Evolutionary conservation across 495 filamentous ascomycete genomes (phyloP).

Genomic region (Sabuloglossum arenarium): DNA sequence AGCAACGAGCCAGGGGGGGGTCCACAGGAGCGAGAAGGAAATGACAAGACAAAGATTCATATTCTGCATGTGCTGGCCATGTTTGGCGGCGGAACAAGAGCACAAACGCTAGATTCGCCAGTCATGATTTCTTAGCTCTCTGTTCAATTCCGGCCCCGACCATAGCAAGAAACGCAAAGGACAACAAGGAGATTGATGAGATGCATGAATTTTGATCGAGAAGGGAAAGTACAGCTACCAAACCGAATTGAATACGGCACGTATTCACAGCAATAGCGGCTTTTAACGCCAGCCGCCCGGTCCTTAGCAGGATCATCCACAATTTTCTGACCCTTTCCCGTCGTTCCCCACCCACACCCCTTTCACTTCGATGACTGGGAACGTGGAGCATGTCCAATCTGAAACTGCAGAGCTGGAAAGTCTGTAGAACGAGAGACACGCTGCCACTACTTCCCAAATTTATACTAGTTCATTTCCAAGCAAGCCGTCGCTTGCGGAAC

Average conservation of each 20-base stretch:
- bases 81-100: neutral
- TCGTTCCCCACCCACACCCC: neutral
- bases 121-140: neutral
- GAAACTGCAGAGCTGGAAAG: neutral
- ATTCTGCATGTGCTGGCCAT: neutral
- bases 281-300: neutral
- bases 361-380: neutral
- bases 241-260: neutral
- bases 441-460: neutral
- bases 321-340: neutral
- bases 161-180: neutral
- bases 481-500: neutral
- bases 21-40: neutral
- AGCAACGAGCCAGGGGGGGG: neutral
- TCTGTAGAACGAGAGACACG: neutral
- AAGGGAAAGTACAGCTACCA: neutral
- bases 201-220: neutral
- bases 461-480: slow-evolving; percentile 1
- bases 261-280: neutral
- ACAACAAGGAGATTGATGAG: neutral
- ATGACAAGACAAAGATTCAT: neutral
- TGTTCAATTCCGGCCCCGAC: neutral
- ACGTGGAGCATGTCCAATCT: neutral
- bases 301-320: neutral
- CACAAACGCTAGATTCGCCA: neutral